These are phyloP conservation scores for Mycena vulgaris DNA, from an alignment of 768 basidiomycete genomes.

Conservation along the genomic window DNA sequence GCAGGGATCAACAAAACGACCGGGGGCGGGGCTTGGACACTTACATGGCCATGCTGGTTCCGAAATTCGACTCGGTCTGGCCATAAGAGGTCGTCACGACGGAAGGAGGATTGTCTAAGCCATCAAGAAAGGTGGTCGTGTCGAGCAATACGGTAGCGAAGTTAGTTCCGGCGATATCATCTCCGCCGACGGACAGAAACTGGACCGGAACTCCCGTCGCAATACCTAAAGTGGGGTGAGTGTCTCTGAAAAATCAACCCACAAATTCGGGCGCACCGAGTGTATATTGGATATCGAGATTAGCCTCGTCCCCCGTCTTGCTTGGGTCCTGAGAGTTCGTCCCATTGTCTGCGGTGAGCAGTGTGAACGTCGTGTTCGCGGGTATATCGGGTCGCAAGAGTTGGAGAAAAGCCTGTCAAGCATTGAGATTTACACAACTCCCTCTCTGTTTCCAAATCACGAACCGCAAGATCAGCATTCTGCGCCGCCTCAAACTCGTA, in stretches of 20 bases:
- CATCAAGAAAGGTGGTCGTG: neutral
- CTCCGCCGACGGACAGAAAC: no score
- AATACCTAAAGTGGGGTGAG: neutral
- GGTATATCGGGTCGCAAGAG: neutral
- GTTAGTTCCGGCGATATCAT: no score
- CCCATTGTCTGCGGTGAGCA: neutral
- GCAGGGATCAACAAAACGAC: neutral
- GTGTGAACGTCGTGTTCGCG: neutral
- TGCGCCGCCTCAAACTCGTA: neutral
- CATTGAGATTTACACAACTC: neutral
- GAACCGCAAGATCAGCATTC: neutral
- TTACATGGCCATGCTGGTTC: neutral
- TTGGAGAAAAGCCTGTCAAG: neutral
- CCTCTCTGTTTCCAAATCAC: neutral
- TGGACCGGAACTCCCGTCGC: neutral
- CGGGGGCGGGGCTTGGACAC: neutral
- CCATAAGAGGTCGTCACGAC: neutral
- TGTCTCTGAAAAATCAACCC: no score
- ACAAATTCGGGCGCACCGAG: neutral
- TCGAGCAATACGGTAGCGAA: neutral
- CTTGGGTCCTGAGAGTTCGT: neutral
- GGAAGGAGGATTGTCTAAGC: neutral
- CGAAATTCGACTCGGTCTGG: neutral
- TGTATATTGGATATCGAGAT: neutral
- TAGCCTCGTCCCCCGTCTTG: neutral